Conservation (phyloP, 257 asterid species). For the Petunia axillaris region DNA sequence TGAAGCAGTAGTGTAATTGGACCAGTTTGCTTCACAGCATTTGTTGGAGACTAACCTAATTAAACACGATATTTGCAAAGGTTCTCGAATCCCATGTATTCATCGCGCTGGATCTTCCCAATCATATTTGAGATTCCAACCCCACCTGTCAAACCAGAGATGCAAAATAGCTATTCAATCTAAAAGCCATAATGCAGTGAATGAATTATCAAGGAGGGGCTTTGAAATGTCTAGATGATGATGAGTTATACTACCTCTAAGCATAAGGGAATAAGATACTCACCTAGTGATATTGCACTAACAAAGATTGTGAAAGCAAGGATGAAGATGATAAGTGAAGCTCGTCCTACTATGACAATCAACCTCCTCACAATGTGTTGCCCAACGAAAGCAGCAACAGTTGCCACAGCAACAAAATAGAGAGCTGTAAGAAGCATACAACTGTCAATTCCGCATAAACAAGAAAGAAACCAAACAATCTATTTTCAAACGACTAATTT, state of each 20-base stretch:
- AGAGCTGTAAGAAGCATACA: conserved; percentile 55
- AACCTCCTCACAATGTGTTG: conserved; percentile 80
- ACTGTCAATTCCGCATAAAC: neutral
- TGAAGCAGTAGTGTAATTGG: neutral
- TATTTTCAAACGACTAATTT: neutral
- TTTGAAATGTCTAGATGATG: neutral
- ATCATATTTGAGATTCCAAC: conserved; percentile 89
- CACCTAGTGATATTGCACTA: conserved; percentile 92
- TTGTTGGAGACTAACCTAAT: neutral
- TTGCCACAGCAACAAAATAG: conserved; percentile 70
- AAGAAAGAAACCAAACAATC: neutral
- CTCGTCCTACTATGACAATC: conserved; percentile 73
- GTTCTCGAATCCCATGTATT: conserved; percentile 92
- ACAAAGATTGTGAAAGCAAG: conserved; percentile 86
- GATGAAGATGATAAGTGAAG: conserved; percentile 89
- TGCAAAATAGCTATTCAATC: neutral
- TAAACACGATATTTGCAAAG: conserved; percentile 66
- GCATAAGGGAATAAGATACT: conserved; percentile 22
- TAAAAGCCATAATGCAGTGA: neutral
- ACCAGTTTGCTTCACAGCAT: neutral
- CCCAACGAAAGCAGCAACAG: conserved; percentile 87
- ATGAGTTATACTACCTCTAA: neutral
- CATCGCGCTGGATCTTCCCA: conserved; percentile 68
- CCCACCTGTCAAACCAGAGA: conserved; percentile 58
- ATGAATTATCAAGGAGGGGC: neutral